phyloP scores from a whole-genome alignment of 1,284 basidiomycete species.

The Retiboletus fuscus region DNA sequence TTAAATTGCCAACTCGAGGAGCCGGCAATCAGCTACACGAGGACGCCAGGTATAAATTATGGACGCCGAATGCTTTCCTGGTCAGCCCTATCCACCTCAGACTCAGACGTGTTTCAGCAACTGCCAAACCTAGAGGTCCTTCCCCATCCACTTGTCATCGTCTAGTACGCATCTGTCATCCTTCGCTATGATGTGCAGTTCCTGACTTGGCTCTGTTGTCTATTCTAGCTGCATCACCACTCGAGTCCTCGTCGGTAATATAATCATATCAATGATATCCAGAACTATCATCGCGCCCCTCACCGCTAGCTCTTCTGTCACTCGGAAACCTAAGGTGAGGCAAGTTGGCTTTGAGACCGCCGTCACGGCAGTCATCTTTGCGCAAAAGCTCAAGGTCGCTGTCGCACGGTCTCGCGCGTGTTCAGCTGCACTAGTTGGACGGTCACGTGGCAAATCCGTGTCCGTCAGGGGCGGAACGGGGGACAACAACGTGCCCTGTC shows the following conservation, averaged over 20 bases:
- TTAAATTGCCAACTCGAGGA: constrained; percentile 10
- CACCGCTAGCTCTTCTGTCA: constrained; percentile 1
- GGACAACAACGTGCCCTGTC: constrained; percentile 6
- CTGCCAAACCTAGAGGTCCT: background rate
- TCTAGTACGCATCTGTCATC: constrained; percentile 22
- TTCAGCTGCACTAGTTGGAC: constrained; percentile 1
- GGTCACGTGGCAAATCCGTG: constrained; percentile 22
- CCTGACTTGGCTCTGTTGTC: constrained; percentile 24
- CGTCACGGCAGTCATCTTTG: constrained; percentile 40
- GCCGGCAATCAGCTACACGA: constrained; percentile 15
- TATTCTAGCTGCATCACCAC: constrained; percentile 1
- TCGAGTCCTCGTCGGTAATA: background rate
- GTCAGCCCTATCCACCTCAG: constrained; percentile 6
- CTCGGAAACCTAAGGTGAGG: constrained; percentile 18
- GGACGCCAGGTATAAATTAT: constrained; percentile 34
- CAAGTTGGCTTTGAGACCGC: constrained; percentile 42
- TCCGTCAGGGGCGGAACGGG: background rate
- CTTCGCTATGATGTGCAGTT: background rate
- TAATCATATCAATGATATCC: constrained; percentile 19
- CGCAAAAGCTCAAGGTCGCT: constrained; percentile 42
- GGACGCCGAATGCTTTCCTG: background rate
- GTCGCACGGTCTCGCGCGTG: constrained; percentile 28
- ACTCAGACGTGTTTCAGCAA: background rate
- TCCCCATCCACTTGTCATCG: background rate
- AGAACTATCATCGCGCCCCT: constrained; percentile 11